Conservation (phyloP, 75 land plant genomes). For the Adiantum capillusveneris region DNA sequence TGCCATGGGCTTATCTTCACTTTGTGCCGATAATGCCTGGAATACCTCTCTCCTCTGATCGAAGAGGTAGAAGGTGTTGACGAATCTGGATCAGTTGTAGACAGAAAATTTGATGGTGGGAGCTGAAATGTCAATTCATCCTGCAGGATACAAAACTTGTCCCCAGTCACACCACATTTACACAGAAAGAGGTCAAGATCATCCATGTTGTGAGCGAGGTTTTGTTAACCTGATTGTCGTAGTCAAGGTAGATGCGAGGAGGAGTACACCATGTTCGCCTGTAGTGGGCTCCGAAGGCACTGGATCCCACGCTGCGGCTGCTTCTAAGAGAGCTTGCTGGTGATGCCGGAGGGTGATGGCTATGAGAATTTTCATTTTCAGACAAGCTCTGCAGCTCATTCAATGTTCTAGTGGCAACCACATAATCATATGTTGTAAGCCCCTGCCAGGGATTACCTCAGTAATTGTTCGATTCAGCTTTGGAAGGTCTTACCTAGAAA, state of each 20-base stretch:
- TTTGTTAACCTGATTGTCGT: slow-evolving; percentile 16
- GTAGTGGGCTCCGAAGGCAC: slow-evolving; percentile 7
- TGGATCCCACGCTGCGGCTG: slow-evolving; percentile 6
- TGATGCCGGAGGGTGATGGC: slow-evolving; percentile 13
- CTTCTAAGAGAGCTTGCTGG: slow-evolving; percentile 21
- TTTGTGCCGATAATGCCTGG: slow-evolving; percentile 9
- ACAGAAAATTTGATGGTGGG: slow-evolving; percentile 10
- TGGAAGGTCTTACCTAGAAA: no score
- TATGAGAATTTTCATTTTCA: neutral
- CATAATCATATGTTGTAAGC: slow-evolving; percentile 85
- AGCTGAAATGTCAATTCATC: slow-evolving; percentile 23
- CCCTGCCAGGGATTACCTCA: slow-evolving; percentile 57
- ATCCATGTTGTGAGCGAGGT: no score
- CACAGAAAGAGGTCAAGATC: no score
- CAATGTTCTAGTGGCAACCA: slow-evolving; percentile 60
- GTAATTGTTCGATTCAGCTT: neutral
- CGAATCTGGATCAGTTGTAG: slow-evolving; percentile 18
- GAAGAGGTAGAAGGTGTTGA: slow-evolving; percentile 1
- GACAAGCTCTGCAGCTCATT: slow-evolving; percentile 7
- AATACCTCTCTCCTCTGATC: neutral
- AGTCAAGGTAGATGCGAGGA: slow-evolving; percentile 20
- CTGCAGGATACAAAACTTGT: no score
- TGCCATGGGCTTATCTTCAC: slow-evolving; percentile 39
- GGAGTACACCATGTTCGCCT: slow-evolving; percentile 24
- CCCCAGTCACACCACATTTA: no score